Percentiles rank a stretch among this genome's conserved stretches.
phyloP scores from a whole-genome alignment of 257 asterid genomes.

The Nicotiana knightiana region DNA sequence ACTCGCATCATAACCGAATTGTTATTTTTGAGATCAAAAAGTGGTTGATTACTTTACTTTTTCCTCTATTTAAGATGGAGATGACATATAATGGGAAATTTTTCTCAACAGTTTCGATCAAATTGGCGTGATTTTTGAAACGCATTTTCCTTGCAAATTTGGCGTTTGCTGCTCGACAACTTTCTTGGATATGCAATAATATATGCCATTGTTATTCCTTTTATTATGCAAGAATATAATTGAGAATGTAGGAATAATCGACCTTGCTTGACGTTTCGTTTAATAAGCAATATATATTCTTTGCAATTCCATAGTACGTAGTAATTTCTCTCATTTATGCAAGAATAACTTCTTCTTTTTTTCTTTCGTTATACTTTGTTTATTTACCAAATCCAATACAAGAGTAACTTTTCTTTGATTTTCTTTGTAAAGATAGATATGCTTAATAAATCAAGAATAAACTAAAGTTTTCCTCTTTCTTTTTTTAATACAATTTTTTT shows the following conservation, averaged over 20 bases:
- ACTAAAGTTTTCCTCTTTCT: too few species aligned
- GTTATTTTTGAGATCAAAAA: neutral
- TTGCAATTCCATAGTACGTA: neutral
- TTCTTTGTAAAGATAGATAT: too few species aligned
- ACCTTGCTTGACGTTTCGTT: neutral
- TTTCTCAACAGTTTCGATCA: neutral
- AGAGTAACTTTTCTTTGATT: too few species aligned
- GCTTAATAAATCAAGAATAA: too few species aligned
- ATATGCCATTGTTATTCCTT: neutral
- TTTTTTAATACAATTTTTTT: too few species aligned
- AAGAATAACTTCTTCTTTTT: neutral
- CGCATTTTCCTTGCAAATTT: neutral
- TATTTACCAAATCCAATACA: too few species aligned
- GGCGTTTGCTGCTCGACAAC: too few species aligned
- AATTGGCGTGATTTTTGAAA: neutral
- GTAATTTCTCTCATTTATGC: neutral
- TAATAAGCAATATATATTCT: too few species aligned
- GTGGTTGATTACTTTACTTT: neutral
- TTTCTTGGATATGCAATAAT: too few species aligned
- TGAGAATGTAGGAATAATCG: neutral
- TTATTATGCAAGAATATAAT: neutral
- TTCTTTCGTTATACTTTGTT: too few species aligned
- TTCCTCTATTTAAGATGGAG: neutral
- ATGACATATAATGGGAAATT: neutral
- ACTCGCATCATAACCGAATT: neutral